Conservation (phyloP, 768 basidiomycete genomes). For the Leucocoprinus leucothites region DNA sequence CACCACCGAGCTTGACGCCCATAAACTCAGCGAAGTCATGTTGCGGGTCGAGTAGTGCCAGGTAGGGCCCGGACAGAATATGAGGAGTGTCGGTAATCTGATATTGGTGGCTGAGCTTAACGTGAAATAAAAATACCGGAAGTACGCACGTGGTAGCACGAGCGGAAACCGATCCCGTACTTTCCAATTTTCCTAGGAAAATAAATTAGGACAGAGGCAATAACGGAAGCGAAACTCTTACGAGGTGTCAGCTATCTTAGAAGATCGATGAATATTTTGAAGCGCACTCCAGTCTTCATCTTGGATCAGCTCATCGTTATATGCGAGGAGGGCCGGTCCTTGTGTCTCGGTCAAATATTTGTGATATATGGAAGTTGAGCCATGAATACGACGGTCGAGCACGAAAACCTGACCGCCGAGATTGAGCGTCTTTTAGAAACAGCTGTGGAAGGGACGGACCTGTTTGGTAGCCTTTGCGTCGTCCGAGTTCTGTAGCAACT, state of each 20-base stretch:
- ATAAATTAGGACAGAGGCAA: too few species aligned
- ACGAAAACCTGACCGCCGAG: constrained; percentile 33
- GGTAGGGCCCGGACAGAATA: constrained; percentile 36
- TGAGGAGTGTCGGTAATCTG: constrained; percentile 50
- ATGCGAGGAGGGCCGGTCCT: constrained; percentile 45
- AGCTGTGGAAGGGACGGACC: constrained; percentile 24
- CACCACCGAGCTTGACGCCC: constrained; percentile 31
- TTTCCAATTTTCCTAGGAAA: constrained; percentile 48
- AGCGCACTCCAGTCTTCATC: constrained; percentile 44
- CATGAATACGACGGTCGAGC: constrained; percentile 35
- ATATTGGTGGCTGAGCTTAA: neutral
- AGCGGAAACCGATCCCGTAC: constrained; percentile 49
- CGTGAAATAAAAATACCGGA: neutral
- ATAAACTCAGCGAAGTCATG: constrained; percentile 22
- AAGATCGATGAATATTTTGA: constrained; percentile 39
- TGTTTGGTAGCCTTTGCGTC: constrained; percentile 44
- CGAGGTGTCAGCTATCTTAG: constrained; percentile 43
- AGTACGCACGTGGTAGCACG: constrained; percentile 48
- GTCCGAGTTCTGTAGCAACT: constrained; percentile 47
- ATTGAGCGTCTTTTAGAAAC: neutral
- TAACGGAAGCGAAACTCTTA: constrained; percentile 21
- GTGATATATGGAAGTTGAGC: constrained; percentile 22
- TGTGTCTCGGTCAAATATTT: constrained; percentile 28
- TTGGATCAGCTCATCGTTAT: constrained; percentile 40
- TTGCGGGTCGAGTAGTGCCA: constrained; percentile 45